Base-by-base conservation (phyloP, 208 protist genomes). In the Trypanosoma platydactyli region DNA sequence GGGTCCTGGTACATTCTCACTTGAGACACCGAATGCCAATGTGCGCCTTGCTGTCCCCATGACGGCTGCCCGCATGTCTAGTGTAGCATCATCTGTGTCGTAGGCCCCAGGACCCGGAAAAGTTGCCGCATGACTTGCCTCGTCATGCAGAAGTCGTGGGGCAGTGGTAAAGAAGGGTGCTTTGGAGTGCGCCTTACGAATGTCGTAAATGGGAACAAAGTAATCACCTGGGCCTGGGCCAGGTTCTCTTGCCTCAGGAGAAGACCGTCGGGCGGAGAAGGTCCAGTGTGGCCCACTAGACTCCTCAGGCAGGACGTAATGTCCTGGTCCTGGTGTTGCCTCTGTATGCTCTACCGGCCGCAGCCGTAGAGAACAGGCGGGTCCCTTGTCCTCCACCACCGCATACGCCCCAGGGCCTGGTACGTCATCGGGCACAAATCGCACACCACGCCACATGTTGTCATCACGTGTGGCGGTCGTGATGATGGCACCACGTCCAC, bases 21-120 rank as follows among this genome's bases (percentile, higher is more conserved):
- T 27, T 5, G 5, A 42, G 18, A 9, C 15, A 2, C 35, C 50
- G 6, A 49, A 29, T 20, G 6, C 40, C 13, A 58, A 20, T 20
- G 20, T 2, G 16, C 78, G 77, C 0, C 65, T 41, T 1, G 75
- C 55, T 1, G 69, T 84, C 11, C 76, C 64, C 44, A 76, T 69
- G 18, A 70, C 9, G 41, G 33, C 50, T 22, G 63, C 29, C 9
- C 63, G 56, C 33, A 51, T 30, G 33, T 33, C 1, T 11, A 5
- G 25, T 5, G 3, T 41, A 33, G 30, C 33, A 46, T 38, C 27
- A 24, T 56, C 25, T 18, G 41, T 57, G 44, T 71, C 68, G 56
- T 86, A 86, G 40, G 65, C 71, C 16, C 74, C 81, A 3, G 81
- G 81, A 3, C 81, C 81, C 16, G 81, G 81, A 49, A 61, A 5